A percentile compares a stretch with the other conserved stretches of the same genome.
These are phyloP conservation scores for Botrytis sinoallii DNA, from an alignment of 2,329 filamentous ascomycete species.

Conservation along the genomic window DNA sequence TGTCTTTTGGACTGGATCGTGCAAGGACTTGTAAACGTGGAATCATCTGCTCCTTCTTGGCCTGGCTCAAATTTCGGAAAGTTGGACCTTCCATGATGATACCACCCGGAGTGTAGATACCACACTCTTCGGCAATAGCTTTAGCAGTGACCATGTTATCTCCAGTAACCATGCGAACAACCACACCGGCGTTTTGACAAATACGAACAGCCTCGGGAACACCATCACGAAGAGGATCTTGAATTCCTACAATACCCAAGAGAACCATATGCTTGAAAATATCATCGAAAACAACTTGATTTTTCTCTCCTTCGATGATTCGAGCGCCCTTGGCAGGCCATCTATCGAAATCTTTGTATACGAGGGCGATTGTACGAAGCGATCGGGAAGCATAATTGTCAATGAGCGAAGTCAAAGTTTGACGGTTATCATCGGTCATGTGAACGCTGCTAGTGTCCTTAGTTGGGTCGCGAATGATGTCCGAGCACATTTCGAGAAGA, in stretches of 20 bases:
- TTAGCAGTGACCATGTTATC: conserved; percentile 70
- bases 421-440: conserved; percentile 55
- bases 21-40: conserved; percentile 66
- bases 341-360: conserved; percentile 68
- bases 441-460: conserved; percentile 52
- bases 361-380: conserved; percentile 70
- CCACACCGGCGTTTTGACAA: conserved; percentile 66
- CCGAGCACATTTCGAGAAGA: conserved; percentile 43
- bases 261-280: conserved; percentile 72
- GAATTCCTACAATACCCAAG: conserved; percentile 69
- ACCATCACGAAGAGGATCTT: conserved; percentile 67
- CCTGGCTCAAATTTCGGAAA: conserved; percentile 59
- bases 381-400: conserved; percentile 63
- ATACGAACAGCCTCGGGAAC: conserved; percentile 65
- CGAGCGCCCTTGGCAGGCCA: conserved; percentile 62
- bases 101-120: conserved; percentile 53
- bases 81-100: conserved; percentile 67
- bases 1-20: conserved; percentile 67
- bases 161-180: conserved; percentile 71
- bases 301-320: conserved; percentile 55
- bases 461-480: conserved; percentile 55
- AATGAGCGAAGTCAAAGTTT: conserved; percentile 53
- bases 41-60: conserved; percentile 56
- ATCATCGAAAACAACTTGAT: conserved; percentile 62
- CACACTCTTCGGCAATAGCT: conserved; percentile 71